Base-by-base conservation (phyloP, 768 basidiomycete species). In the Kwoniella newhampshirensis region DNA sequence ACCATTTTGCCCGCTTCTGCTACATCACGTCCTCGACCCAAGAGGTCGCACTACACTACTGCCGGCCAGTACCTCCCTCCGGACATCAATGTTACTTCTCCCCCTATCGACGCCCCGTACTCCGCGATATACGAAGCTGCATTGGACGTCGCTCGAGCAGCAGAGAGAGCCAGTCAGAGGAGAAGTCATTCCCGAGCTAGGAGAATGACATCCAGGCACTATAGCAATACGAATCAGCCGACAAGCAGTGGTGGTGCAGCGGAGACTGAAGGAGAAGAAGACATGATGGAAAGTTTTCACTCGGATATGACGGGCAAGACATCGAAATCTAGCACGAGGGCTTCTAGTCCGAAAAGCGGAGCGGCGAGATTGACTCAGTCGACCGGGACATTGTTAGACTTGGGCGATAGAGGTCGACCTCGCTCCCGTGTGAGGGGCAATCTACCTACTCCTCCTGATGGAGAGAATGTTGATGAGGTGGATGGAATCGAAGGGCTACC, bases 271-370 rank as follows among this genome's bases (percentile, higher is more conserved):
- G 79, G 81, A 5, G 79, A 81, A 5, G 79, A 82, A 12, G 76
- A 84, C 5, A 79, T 91, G 73, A 81, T 83, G 2, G 87, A 87
- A 26, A 89, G 88, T 65, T 84, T 88, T 67, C 82, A 86, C 70
- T 91, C 91, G 0, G 91, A 91, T 3, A 43, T 64, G 47, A 68
- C 70, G 8, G 55, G 49, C 2, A 26, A 39, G 30, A 60, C 63
- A 18, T 53, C 63, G 18, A 57, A 36, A 41, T 64, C 52, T 77
- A 81, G 18, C 5, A 30, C 27, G 18, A 44, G 26, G 9, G 36
- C 28, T 3, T 28, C 37, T 12, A 42, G 47, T 57, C 50, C 50
- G 6, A 51, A 36, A 41, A 35, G 37, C 4, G 43, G 26, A 23
- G 7, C 28, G 8, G 47, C 47, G 21, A 41, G 27, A 2, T 51